Conservation (phyloP, 148 eudicot species). For the Hydrangea macrophylla region DNA sequence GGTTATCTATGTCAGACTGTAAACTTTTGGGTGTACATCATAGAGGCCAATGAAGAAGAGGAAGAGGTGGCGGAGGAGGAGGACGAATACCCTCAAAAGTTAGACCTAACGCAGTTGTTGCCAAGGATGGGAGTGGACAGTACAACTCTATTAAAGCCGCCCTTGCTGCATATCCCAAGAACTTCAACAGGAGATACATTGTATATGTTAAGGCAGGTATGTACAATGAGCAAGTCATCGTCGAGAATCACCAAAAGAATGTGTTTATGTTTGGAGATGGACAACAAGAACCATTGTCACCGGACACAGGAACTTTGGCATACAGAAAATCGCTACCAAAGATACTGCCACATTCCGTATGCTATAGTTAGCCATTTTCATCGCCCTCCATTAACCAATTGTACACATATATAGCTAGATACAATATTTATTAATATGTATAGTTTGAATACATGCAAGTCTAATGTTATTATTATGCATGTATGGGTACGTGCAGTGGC, state of each 20-base stretch:
- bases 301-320: constrained; percentile 30
- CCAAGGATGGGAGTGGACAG: constrained; percentile 55
- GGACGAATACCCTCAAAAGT: no score
- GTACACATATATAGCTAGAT: no score
- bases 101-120: constrained; percentile 43
- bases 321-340: constrained; percentile 15
- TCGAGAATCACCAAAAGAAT: constrained; percentile 30
- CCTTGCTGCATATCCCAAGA: constrained; percentile 32
- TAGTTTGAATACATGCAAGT: no score
- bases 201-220: constrained; percentile 56
- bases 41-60: no score
- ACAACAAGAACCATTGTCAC: constrained; percentile 39
- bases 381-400: no score
- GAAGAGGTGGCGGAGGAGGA: no score
- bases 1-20: constrained; percentile 43
- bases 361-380: no score
- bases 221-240: constrained; percentile 37
- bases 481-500: no score
- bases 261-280: constrained; percentile 63
- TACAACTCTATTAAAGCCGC: constrained; percentile 42
- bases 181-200: constrained; percentile 27
- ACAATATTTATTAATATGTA: no score
- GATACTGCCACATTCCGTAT: constrained; percentile 40
- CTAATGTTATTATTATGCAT: no score
- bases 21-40: constrained; percentile 23